These are phyloP conservation scores for Juglanconis sp. DNA, from an alignment of 2,329 filamentous ascomycete species.

Conservation along the genomic window DNA sequence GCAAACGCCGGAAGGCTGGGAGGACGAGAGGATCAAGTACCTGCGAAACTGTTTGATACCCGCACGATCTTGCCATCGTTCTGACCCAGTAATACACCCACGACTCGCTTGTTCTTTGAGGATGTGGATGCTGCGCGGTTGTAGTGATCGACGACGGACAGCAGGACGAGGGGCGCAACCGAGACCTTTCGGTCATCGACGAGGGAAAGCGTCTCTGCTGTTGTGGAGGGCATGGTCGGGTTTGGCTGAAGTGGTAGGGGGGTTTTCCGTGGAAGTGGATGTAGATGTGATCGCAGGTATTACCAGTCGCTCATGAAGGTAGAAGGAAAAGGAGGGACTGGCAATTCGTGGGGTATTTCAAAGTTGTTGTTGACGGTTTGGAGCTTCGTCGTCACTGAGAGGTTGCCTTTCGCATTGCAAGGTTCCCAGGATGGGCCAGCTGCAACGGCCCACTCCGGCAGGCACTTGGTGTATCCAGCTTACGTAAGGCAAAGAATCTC, in stretches of 20 bases:
- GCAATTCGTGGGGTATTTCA: background rate
- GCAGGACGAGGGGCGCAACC: constrained; percentile 93
- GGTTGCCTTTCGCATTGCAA: constrained; percentile 4
- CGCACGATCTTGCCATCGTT: constrained; percentile 95
- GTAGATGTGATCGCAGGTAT: constrained; percentile 12
- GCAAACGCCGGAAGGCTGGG: constrained; percentile 5
- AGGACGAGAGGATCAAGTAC: constrained; percentile 43
- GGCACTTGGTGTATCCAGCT: too few species aligned
- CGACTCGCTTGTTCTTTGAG: constrained; percentile 78
- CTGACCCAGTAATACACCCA: constrained; percentile 90
- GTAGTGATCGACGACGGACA: constrained; percentile 98
- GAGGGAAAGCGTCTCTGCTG: constrained; percentile 91
- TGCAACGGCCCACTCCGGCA: too few species aligned
- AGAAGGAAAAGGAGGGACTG: background rate
- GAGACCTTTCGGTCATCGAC: constrained; percentile 86
- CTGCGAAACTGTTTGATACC: constrained; percentile 98
- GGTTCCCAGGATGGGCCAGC: background rate
- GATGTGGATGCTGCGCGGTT: constrained; percentile 87
- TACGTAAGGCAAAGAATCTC: too few species aligned
- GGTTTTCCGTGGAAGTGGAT: constrained; percentile 15
- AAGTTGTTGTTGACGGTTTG: background rate
- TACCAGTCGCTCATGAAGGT: background rate
- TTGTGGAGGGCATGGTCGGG: constrained; percentile 84
- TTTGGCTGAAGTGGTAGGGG: constrained; percentile 4
- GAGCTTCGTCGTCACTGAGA: constrained; percentile 6